A percentile compares a stretch with the other conserved stretches of the same genome.
Conservation (phyloP, 345 rosid species). For the Syzygium grande region DNA sequence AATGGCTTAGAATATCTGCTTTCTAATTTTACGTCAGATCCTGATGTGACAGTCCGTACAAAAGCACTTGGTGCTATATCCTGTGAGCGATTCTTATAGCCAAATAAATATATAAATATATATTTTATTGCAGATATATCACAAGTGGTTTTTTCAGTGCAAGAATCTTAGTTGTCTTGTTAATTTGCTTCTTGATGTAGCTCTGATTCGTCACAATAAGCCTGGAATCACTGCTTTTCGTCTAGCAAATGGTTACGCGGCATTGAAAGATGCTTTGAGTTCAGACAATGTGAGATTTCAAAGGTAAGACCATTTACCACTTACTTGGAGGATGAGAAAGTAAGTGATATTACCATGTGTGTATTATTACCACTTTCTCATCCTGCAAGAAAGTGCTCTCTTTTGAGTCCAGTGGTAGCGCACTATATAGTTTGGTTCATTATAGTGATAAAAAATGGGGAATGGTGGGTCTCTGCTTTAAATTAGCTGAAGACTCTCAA, state of each 20-base stretch:
- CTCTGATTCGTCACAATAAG: constrained; percentile 79
- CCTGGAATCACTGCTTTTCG: constrained; percentile 75
- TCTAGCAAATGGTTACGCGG: constrained; percentile 82
- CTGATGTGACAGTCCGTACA: constrained; percentile 56
- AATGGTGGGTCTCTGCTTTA: neutral
- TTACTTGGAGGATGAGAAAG: neutral
- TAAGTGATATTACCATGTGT: neutral
- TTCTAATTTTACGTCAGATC: constrained; percentile 53
- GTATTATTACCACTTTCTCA: neutral
- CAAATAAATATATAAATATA: too few species aligned
- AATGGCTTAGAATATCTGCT: constrained; percentile 79
- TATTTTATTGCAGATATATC: neutral
- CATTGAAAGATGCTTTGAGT: constrained; percentile 68
- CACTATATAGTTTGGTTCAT: neutral
- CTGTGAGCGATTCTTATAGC: constrained; percentile 42
- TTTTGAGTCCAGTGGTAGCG: neutral
- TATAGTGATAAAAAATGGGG: neutral
- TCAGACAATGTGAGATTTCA: constrained; percentile 65
- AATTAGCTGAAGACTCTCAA: neutral
- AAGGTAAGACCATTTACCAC: constrained; percentile 31
- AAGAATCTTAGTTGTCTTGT: neutral
- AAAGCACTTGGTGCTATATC: constrained; percentile 91
- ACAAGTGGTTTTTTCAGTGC: neutral
- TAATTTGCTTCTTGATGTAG: constrained; percentile 21
- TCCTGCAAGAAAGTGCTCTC: neutral